phyloP scores from a whole-genome alignment of 805 yeast species.

The Metschnikowia koreensis region DNA sequence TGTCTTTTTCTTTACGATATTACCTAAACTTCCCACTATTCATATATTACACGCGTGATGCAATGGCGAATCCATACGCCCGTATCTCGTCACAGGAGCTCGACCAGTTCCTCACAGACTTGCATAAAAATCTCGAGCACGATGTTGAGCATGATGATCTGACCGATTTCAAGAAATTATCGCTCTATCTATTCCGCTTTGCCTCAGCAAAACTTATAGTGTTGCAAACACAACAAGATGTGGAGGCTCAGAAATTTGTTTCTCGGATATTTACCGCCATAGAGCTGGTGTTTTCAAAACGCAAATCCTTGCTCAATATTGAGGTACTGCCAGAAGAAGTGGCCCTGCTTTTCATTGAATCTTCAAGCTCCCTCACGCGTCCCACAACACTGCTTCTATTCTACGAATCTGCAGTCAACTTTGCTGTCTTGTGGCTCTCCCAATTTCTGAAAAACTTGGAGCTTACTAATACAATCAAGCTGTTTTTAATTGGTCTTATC shows the following conservation, averaged over 20 bases:
- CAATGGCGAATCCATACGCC: conserved; percentile 15
- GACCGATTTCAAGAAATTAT: conserved; percentile 36
- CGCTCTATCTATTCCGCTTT: conserved; percentile 34
- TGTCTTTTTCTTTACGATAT: background rate
- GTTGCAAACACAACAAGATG: conserved; percentile 1
- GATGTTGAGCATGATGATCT: conserved; percentile 20
- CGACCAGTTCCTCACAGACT: conserved; percentile 32
- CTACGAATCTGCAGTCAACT: conserved; percentile 32
- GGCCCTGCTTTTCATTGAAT: background rate
- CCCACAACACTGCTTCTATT: conserved; percentile 13
- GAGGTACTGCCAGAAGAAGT: conserved; percentile 20
- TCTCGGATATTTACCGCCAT: conserved; percentile 28
- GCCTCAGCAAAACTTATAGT: conserved; percentile 24
- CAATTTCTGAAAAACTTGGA: conserved; percentile 12
- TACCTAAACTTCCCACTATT: background rate
- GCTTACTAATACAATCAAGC: conserved; percentile 25
- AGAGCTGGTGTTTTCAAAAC: conserved; percentile 34
- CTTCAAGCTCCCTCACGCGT: conserved; percentile 1
- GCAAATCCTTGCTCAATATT: conserved; percentile 25
- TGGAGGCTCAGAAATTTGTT: conserved; percentile 15
- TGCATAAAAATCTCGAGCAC: conserved; percentile 28
- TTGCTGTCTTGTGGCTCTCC: conserved; percentile 27
- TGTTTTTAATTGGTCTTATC: conserved; percentile 34
- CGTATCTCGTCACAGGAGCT: conserved; percentile 29
- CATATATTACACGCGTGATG: conserved; percentile 4